A percentile compares a stretch with the other conserved stretches of the same genome.
Conservation (phyloP, 371 early-diverging fungal species). For the Mycotypha africana region DNA sequence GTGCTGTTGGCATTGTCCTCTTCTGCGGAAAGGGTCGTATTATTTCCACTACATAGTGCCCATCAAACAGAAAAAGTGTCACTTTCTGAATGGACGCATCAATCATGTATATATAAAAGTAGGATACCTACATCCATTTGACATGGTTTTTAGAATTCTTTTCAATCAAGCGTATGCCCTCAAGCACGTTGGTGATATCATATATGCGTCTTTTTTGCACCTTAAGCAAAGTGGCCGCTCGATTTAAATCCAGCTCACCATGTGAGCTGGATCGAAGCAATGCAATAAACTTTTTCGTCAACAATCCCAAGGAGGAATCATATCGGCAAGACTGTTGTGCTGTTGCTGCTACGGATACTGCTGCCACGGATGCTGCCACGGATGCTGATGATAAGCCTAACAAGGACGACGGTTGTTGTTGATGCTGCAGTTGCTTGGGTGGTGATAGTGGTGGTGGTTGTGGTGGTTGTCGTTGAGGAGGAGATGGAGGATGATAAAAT, state of each 20-base stretch:
- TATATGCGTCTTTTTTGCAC: conserved; percentile 85
- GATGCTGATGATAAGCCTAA: too few species aligned
- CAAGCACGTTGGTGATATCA: conserved; percentile 85
- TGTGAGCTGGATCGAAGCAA: conserved; percentile 60
- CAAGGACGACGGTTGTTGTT: background rate
- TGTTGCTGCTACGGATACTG: too few species aligned
- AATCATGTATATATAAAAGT: too few species aligned
- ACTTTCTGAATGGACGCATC: too few species aligned
- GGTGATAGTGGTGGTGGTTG: background rate
- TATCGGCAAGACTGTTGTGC: conserved; percentile 20
- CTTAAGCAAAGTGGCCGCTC: conserved; percentile 62
- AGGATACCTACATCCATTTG: conserved; percentile 73
- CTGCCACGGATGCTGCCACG: too few species aligned
- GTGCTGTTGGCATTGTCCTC: too few species aligned
- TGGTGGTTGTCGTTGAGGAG: background rate
- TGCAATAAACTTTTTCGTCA: conserved; percentile 73
- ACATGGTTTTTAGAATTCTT: conserved; percentile 80
- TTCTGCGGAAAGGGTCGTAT: too few species aligned
- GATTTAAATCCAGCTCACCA: conserved; percentile 67
- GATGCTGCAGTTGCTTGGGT: background rate
- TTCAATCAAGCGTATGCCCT: conserved; percentile 73
- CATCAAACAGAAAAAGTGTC: too few species aligned
- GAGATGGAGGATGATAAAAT: too few species aligned
- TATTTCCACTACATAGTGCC: too few species aligned
- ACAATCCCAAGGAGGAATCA: conserved; percentile 61